phyloP scores from a whole-genome alignment of 73 alveolate species.

The Paramecium primaurelia region DNA sequence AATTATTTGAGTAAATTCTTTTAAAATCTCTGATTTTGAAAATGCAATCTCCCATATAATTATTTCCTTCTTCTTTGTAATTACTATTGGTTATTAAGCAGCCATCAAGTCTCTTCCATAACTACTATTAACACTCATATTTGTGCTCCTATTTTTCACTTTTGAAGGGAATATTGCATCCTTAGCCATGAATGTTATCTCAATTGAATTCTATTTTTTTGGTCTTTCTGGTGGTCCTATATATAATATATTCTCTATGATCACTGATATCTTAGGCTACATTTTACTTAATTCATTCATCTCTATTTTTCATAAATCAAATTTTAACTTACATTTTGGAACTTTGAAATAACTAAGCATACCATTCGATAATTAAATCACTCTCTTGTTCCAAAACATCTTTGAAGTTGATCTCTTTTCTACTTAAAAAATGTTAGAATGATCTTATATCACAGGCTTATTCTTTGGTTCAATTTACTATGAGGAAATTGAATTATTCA shows the following conservation, averaged over 20 bases:
- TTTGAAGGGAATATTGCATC: background rate
- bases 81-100: background rate
- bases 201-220: constrained; percentile 14
- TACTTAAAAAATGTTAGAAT: background rate
- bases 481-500: background rate
- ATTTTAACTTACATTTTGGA: background rate
- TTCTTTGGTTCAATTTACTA: background rate
- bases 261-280: background rate
- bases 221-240: constrained; percentile 39
- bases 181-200: constrained; percentile 27
- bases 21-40: background rate
- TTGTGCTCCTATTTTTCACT: background rate
- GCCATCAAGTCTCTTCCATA: constrained; percentile 39
- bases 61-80: background rate
- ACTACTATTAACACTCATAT: constrained; percentile 18
- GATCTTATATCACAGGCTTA: background rate
- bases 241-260: background rate
- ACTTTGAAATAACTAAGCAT: background rate
- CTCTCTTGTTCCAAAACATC: constrained; percentile 31
- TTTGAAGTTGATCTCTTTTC: constrained; percentile 18
- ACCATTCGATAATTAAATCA: background rate
- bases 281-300: background rate
- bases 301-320: background rate
- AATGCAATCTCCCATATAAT: constrained; percentile 36
- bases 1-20: background rate